A percentile compares a stretch with the other conserved stretches of the same genome.
Conservation (phyloP, 441 rosid species). For the Aleurites moluccanus region DNA sequence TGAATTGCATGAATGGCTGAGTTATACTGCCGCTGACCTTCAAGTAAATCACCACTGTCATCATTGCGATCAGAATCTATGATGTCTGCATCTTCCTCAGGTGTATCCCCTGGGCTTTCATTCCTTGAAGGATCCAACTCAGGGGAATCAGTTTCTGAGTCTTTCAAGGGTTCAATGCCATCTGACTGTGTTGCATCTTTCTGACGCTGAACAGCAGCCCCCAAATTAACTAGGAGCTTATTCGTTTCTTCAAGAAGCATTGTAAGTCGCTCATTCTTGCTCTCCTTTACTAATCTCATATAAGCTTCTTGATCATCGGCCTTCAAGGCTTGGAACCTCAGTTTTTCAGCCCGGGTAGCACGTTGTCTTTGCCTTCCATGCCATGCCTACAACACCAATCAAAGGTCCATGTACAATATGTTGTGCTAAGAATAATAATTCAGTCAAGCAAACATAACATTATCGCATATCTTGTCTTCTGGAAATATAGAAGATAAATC, state of each 20-base stretch:
- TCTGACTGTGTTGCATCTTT: constrained; percentile 77
- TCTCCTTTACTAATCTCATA: constrained; percentile 96
- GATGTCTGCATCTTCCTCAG: constrained; percentile 64
- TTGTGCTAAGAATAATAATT: constrained; percentile 8
- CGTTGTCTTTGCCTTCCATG: constrained; percentile 99
- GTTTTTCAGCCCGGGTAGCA: constrained; percentile 95
- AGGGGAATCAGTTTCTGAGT: constrained; percentile 66
- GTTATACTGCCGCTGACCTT: constrained; percentile 98
- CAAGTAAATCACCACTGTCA: constrained; percentile 76
- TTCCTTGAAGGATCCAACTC: constrained; percentile 72
- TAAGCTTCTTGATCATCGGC: constrained; percentile 98
- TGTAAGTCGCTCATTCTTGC: constrained; percentile 94
- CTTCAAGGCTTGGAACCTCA: constrained; percentile 95
- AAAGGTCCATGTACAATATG: constrained; percentile 8
- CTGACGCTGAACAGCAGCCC: constrained; percentile 99
- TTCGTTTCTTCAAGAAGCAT: constrained; percentile 96
- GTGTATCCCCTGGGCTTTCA: constrained; percentile 63
- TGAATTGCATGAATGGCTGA: constrained; percentile 95
- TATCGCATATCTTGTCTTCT: constrained; percentile 7
- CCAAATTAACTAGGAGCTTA: constrained; percentile 88
- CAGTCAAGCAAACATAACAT: constrained; percentile 4
- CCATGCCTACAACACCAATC: constrained; percentile 65
- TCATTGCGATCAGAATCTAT: constrained; percentile 79
- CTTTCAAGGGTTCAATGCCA: constrained; percentile 64
- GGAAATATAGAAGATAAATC: constrained; percentile 18